These are phyloP conservation scores for Trebouxia sp. DNA, from an alignment of 139 green algal genomes.

Conservation along the genomic window DNA sequence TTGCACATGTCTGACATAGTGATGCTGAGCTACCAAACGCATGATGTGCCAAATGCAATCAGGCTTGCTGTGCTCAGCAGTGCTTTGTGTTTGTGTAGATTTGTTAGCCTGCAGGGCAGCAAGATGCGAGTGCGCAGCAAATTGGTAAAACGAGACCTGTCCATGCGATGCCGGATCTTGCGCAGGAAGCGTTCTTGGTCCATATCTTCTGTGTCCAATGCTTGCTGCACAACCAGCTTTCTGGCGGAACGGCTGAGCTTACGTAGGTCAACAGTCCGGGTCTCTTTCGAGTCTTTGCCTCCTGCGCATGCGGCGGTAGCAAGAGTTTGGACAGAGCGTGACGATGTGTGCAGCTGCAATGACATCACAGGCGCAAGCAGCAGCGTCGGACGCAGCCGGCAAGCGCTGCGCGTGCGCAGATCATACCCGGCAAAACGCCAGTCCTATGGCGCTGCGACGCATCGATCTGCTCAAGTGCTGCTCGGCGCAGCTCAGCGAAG, in stretches of 20 bases:
- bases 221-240: constrained; percentile 3
- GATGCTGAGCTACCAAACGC: background rate
- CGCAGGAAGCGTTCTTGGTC: background rate
- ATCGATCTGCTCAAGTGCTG: background rate
- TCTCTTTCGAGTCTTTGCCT: background rate
- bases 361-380: too few species aligned
- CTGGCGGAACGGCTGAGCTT: background rate
- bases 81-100: background rate
- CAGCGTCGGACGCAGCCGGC: background rate
- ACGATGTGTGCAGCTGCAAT: too few species aligned
- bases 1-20: background rate
- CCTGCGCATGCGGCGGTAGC: too few species aligned
- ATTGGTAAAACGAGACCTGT: background rate
- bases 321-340: too few species aligned
- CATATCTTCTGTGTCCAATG: background rate
- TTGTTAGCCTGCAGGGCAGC: background rate
- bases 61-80: too few species aligned
- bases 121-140: background rate
- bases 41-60: background rate
- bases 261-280: background rate
- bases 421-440: background rate
- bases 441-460: background rate
- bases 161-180: constrained; percentile 2
- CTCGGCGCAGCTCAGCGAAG: background rate
- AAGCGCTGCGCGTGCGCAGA: background rate